phyloP scores from a whole-genome alignment of 1,284 basidiomycete genomes.

The Pseudomicrostroma phylloplanum region DNA sequence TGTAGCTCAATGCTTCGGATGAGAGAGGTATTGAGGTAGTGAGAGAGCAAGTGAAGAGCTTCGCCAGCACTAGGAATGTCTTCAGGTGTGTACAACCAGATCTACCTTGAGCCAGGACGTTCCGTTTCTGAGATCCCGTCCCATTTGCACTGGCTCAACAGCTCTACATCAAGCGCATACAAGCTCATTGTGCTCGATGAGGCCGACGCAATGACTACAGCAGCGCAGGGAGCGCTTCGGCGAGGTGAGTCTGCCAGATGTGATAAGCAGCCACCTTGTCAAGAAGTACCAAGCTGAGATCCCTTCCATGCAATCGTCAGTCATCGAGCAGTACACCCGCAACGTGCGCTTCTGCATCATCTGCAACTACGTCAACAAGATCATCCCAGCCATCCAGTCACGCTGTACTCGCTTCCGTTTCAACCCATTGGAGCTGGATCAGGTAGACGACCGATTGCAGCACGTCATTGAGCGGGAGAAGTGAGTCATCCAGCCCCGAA shows the following conservation, averaged over 20 bases:
- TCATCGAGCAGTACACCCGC: constrained; percentile 97
- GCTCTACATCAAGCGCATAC: constrained; percentile 59
- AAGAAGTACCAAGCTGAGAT: background rate
- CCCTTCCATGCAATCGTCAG: constrained; percentile 48
- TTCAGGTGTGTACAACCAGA: constrained; percentile 53
- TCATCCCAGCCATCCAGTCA: constrained; percentile 95
- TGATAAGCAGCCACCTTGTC: background rate
- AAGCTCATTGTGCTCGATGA: constrained; percentile 98
- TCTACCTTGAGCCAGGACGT: background rate
- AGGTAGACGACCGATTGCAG: constrained; percentile 76
- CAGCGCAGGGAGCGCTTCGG: constrained; percentile 89
- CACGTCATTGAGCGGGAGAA: constrained; percentile 77
- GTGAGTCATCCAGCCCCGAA: constrained; percentile 55
- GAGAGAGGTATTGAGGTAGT: constrained; percentile 98
- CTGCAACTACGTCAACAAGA: constrained; percentile 99
- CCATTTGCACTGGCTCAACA: background rate
- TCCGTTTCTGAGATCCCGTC: background rate
- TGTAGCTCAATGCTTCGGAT: constrained; percentile 87
- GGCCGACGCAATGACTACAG: constrained; percentile 99
- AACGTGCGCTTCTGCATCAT: constrained; percentile 99
- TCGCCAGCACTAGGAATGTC: constrained; percentile 88
- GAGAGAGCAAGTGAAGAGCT: constrained; percentile 96
- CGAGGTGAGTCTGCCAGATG: constrained; percentile 55
- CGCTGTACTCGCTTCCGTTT: constrained; percentile 93
- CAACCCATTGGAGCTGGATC: constrained; percentile 78